phyloP scores from a whole-genome alignment of 805 yeast species.

The Brettanomyces bruxellensis region DNA sequence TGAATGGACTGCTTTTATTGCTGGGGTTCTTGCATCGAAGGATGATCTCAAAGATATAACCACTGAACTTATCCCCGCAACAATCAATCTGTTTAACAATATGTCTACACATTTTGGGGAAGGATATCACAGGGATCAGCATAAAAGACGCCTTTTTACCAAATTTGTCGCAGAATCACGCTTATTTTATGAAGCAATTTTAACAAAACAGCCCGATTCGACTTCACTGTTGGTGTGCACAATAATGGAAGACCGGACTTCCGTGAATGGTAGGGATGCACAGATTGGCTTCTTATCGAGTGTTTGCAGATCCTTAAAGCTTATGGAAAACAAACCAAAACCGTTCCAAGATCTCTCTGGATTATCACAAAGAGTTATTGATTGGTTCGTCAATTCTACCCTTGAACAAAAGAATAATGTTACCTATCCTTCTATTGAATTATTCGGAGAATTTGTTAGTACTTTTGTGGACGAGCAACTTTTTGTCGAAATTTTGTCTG shows the following conservation, averaged over 20 bases:
- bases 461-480: slow-evolving; percentile 6
- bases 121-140: slow-evolving; percentile 25
- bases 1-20: slow-evolving; percentile 42
- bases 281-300: slow-evolving; percentile 15
- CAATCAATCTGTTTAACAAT: slow-evolving; percentile 29
- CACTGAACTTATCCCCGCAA: slow-evolving; percentile 20
- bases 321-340: neutral
- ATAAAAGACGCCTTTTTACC: slow-evolving; percentile 30
- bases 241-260: slow-evolving; percentile 7
- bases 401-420: slow-evolving; percentile 24
- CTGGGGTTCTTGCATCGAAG: slow-evolving; percentile 17
- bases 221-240: slow-evolving; percentile 4
- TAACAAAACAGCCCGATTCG: slow-evolving; percentile 12
- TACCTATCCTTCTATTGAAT: slow-evolving; percentile 8
- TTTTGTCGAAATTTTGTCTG: slow-evolving; percentile 29
- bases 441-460: slow-evolving; percentile 12
- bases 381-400: slow-evolving; percentile 28
- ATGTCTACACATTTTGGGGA: slow-evolving; percentile 17
- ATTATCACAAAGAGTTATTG: slow-evolving; percentile 11
- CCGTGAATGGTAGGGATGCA: slow-evolving; percentile 13
- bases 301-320: neutral
- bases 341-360: slow-evolving; percentile 8
- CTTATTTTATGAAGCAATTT: slow-evolving; percentile 10
- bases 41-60: slow-evolving; percentile 14
- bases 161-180: slow-evolving; percentile 25